Base-by-base conservation (phyloP, 2,329 filamentous ascomycete genomes). In the Emmonsia crescens region DNA sequence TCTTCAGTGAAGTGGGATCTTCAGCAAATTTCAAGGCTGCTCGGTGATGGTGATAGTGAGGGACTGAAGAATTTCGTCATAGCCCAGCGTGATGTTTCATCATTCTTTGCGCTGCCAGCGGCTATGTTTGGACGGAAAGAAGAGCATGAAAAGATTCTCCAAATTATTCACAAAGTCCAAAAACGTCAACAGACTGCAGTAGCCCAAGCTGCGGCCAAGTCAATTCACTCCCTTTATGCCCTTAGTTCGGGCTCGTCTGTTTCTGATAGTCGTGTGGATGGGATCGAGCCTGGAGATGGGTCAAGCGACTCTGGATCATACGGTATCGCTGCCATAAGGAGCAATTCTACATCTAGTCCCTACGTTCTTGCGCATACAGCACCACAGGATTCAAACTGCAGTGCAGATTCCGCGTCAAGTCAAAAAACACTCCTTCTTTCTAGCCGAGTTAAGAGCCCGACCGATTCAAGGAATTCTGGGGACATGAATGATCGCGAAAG, bases 1-100 rank as follows among this genome's bases (percentile, higher is more conserved):
- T 91, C 89, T 62, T 92, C 93, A 1, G 81, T 96, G 62, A 91
- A 91, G 66, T 82, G 89, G 69, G 93, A 97, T 71, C 76, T 97
- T 57, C 75, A 85, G 59, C 82, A 86, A 68, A 85, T 96, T 5
- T 86, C 89, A 65, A 82, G 87, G 65, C 81, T 93, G 44, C 78
- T 96, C 6, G 85, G 83, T 3, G 85, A 91, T 68, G 92, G 91
- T 21, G 87, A 96, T 67, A 81, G 82, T 64, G 77, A 83, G 59
- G 85, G 86, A 0, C 78, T 96, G 60, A 85, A 85, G 63, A 82
- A 87, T 46, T 95, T 90, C 80, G 81, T 84, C 65, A 86, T 95
- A 63, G 92, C 85, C 14, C 84, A 86, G n/a, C 89, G 86, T 62
- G 93, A 97, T 73, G 85, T 96, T 0, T 96, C 91, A 0, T 95